A percentile compares a stretch with the other conserved stretches of the same genome.
phyloP scores from a whole-genome alignment of 1,284 basidiomycete species.

The Ustanciosporium gigantosporum region DNA sequence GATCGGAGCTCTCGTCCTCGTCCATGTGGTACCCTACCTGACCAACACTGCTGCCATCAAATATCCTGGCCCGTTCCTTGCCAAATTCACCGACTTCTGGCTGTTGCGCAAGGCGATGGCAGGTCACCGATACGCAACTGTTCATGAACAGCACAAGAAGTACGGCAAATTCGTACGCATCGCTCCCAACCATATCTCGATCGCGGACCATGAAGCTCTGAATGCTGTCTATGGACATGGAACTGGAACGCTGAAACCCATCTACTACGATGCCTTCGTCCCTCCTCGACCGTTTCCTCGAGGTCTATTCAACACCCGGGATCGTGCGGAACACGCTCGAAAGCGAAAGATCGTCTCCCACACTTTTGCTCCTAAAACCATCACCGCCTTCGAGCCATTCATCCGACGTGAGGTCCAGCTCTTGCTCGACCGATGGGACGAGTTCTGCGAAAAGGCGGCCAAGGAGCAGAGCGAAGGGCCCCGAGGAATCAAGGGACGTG shows the following conservation, averaged over 20 bases:
- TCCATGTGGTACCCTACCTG: conserved; percentile 42
- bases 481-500: conserved; percentile 45
- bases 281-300: conserved; percentile 59
- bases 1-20: conserved; percentile 25
- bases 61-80: conserved; percentile 75
- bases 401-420: conserved; percentile 51
- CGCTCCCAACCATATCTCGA: conserved; percentile 82
- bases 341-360: conserved; percentile 87
- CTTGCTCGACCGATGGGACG: conserved; percentile 52
- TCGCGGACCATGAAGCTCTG: conserved; percentile 68
- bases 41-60: conserved; percentile 16
- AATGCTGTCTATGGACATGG: conserved; percentile 45
- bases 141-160: conserved; percentile 76
- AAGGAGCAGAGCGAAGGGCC: conserved; percentile 33
- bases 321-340: conserved; percentile 77
- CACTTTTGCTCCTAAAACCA: conserved; percentile 70
- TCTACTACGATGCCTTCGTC: conserved; percentile 75
- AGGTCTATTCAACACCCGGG: conserved; percentile 81
- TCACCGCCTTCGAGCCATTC: conserved; percentile 51
- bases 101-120: conserved; percentile 70
- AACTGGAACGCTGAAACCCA: conserved; percentile 45
- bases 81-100: conserved; percentile 78
- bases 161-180: conserved; percentile 78
- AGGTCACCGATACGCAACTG: conserved; percentile 75
- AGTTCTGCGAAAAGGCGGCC: conserved; percentile 43